Evolutionary conservation across 257 asterid genomes (phyloP).

Genomic region (Ballota nigra): DNA sequence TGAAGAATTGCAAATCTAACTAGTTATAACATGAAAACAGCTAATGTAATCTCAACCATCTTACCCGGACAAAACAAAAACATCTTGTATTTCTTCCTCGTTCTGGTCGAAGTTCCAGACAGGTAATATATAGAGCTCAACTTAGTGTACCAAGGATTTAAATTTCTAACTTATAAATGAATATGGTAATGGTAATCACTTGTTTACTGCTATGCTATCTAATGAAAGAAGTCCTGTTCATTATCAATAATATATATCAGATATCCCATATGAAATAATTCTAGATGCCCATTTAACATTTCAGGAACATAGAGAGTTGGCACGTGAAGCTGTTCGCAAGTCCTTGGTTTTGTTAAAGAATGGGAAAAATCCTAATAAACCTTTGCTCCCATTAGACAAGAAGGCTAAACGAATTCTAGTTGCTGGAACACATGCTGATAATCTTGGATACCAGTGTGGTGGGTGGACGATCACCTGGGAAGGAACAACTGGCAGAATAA

Average conservation of each 20-base stretch:
- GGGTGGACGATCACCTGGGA: conserved; percentile 97
- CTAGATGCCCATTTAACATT: not conserved
- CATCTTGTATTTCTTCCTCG: conserved; percentile 3
- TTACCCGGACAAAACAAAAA: no score
- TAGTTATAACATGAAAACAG: not conserved
- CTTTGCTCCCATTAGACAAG: conserved; percentile 79
- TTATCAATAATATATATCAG: not conserved
- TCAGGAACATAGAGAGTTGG: conserved; percentile 51
- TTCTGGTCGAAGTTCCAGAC: no score
- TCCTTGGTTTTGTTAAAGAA: conserved; percentile 88
- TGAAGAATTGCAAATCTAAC: not conserved
- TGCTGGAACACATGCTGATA: conserved; percentile 94
- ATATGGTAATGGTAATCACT: not conserved
- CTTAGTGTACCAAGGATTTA: not conserved
- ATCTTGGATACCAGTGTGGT: conserved; percentile 97
- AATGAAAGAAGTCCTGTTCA: not conserved
- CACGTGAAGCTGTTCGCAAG: conserved; percentile 63
- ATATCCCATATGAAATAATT: conserved; percentile 4
- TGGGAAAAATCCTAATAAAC: conserved; percentile 75
- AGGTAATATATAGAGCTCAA: no score
- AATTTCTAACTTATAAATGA: not conserved
- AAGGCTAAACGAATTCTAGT: conserved; percentile 71
- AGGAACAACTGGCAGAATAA: conserved; percentile 79
- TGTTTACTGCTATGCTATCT: not conserved
- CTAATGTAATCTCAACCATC: not conserved